Conservation (phyloP, 228 moss, liverwort and hornwort species). For the Sphagnum magellanicum region DNA sequence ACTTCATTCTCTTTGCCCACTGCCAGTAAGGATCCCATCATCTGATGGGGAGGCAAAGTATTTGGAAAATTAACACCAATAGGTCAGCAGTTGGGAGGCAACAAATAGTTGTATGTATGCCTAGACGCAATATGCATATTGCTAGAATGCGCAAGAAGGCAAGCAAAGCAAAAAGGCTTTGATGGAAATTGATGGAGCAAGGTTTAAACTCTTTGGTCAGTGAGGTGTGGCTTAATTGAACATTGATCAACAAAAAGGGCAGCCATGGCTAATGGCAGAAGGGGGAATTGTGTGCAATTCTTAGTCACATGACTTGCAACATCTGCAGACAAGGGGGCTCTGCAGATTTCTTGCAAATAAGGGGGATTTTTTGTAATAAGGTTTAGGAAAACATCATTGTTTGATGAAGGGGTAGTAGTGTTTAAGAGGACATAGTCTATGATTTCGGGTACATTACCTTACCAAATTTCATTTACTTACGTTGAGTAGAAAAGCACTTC, state of each 20-base stretch:
- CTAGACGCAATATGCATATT: too few species aligned
- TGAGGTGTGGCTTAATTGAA: neutral
- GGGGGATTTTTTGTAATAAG: constrained; percentile 56
- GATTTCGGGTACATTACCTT: constrained; percentile 9
- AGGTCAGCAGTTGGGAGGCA: too few species aligned
- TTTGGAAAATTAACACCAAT: too few species aligned
- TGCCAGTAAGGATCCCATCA: neutral
- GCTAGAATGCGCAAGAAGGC: too few species aligned
- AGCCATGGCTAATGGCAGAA: neutral
- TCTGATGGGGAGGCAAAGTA: neutral
- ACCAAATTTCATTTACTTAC: constrained; percentile 16
- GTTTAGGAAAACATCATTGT: constrained; percentile 29
- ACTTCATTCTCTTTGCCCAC: neutral
- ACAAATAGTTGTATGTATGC: too few species aligned
- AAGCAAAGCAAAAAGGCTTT: too few species aligned
- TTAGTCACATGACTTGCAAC: constrained; percentile 32
- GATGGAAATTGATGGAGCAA: neutral
- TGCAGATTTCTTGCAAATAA: constrained; percentile 20
- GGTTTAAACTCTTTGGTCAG: neutral
- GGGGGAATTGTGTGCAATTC: constrained; percentile 16
- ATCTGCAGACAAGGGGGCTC: constrained; percentile 1
- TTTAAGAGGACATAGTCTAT: too few species aligned
- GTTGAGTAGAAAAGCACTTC: constrained; percentile 38
- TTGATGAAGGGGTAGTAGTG: constrained; percentile 18
- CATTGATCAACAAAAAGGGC: too few species aligned